Percentiles rank a stretch among this genome's conserved stretches.
Evolutionary conservation across 345 rosid species (phyloP).

Genomic region (Aquilaria yunnanensis): DNA sequence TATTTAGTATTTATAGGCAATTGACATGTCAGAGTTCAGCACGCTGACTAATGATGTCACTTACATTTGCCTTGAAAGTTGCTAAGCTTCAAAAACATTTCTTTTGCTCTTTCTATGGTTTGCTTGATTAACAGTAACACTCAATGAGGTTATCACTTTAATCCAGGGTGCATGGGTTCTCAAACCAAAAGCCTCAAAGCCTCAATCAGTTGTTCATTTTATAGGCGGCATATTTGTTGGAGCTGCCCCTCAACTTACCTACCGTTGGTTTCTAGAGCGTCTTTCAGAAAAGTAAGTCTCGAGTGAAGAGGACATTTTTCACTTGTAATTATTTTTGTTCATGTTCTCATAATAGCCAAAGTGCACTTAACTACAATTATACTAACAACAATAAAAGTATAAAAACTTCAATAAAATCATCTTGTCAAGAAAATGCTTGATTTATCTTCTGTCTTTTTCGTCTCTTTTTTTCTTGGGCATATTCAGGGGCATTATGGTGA

Average conservation of each 20-base stretch:
- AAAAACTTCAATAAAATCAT: too few relatives aligned
- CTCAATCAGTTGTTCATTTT: conserved; percentile 81
- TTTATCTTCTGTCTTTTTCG: neutral
- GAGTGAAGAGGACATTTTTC: neutral
- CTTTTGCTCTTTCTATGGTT: neutral
- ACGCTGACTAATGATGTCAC: too few relatives aligned
- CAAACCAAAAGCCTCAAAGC: conserved; percentile 54
- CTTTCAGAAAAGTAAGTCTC: conserved; percentile 75
- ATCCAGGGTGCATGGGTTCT: conserved; percentile 96
- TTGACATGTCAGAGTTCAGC: too few relatives aligned
- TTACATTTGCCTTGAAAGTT: neutral
- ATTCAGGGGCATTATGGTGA: conserved; percentile 85
- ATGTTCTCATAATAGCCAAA: too few relatives aligned
- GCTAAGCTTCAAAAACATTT: neutral
- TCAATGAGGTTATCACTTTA: neutral
- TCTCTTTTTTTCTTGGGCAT: neutral
- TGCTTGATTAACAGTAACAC: neutral
- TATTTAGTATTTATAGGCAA: too few relatives aligned
- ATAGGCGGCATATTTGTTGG: conserved; percentile 97
- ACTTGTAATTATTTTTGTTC: too few relatives aligned
- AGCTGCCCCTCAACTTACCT: conserved; percentile 97
- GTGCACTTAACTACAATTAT: too few relatives aligned
- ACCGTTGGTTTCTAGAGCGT: conserved; percentile 89
- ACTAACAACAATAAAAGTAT: neutral
- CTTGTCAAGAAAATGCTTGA: neutral